Evolutionary conservation across 208 protist genomes (phyloP), one percentile per base, ranked within the genome.

Genomic region (Balamuthia mandrillaris): DNA sequence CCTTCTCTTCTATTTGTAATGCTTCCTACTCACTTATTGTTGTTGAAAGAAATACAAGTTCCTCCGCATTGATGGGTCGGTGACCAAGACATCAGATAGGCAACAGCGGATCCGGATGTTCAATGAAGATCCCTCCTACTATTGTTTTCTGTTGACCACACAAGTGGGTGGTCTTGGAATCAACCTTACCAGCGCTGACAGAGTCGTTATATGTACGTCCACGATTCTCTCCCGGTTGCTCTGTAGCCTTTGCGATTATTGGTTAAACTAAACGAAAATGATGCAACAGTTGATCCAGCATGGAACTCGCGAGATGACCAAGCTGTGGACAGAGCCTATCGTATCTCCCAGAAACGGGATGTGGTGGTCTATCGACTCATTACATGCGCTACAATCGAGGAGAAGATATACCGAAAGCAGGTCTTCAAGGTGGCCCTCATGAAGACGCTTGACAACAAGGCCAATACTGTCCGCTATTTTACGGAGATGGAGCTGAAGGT

Each of bases 331-430:
- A 21, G 89, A 27, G 74, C 83, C 3, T 89, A 90, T 77, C 60
- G 90, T 27, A 86, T 92, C 65, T 88, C 89, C 39, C 90, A 92
- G 58, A 88, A 81, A 16, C 86, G 72, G 75, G 74, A 92, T 79
- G 89, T 92, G 39, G 65, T 92, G 10, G 75, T 92, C 35, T 92
- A 92, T 56, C 47, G 90, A 18, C 66, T 92, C 29, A 90, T 92
- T 27, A 88, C 83, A 5, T 87, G 65, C 61, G 86, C 81, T 0
- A 88, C 58, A 45, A 90, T 86, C 72, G 89, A 92, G 52, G 89
- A 92, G 56, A 91, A 92, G 51, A 92, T 92, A 14, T 92, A 92
- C 86, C 66, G 88, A 24, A 81, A 81, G 56, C 89, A 92, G 74
- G 86, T 92, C 41, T 85, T 88, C 37, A 91, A 91, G 66, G 87